Base-by-base conservation (phyloP, 2,329 filamentous ascomycete species). In the Thielaviopsis cerberus region DNA sequence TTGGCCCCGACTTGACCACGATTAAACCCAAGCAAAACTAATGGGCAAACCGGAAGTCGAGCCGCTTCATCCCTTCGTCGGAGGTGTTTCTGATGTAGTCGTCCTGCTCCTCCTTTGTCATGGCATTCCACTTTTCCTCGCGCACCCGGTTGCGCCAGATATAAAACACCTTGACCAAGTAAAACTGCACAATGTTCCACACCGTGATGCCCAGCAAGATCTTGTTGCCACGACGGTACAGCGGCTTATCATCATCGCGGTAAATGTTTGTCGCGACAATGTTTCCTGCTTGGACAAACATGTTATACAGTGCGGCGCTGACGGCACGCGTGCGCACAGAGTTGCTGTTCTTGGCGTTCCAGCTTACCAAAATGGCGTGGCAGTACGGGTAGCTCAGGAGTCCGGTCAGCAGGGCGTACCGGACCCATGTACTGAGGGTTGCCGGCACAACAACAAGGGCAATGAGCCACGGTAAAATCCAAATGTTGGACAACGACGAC, bases 1-100 rank as follows among this genome's bases (percentile, higher is more conserved):
- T 86, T 69, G 82, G 80, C 2, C 69, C 72, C 4, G 73, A 48
- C 20, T 22, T 48, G 27, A 2, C 25, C 45, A 23, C 11, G 13
- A 30, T 51, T 52, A 52, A 41, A 27, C 26, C 52, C 26, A 55
- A 41, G 50, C 22, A 5, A 20, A 27, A 23, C 41, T 48, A 77
- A 62, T 76, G 74, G 11, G 66, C 72, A 61, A 80, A 80, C 20
- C 74, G 65, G 63, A 80, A 80, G 62, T 80, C 76, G 57, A 78
- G 65, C 64, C 79, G 73, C 67, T 79, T 75, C 59, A 73, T 72
- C 0, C 77, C 77, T 64, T 78, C 69, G 59, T 80, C 76, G 3
- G 67, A 73, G 0, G 75, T 77, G 26, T 72, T 76, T 34, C 71
- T 63, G 2, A 75, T 60, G 60, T 80, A 80, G 1, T 72, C 65